Conservation (phyloP, 768 basidiomycete genomes). For the Pulveroboletus sp. region DNA sequence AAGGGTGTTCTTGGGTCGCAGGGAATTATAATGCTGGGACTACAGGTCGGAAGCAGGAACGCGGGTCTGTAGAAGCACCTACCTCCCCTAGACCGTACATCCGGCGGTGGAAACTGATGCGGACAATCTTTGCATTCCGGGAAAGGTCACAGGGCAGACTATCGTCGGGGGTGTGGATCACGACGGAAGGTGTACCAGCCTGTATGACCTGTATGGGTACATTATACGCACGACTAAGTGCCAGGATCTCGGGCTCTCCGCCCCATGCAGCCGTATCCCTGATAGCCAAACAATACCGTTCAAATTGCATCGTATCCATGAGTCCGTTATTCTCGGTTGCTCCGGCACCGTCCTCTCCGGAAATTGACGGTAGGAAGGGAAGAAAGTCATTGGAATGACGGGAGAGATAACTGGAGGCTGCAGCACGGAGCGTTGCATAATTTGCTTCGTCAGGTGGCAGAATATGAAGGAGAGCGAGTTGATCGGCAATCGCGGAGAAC, state of each 20-base stretch:
- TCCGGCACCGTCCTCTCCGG: slow-evolving; percentile 64
- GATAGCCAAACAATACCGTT: slow-evolving; percentile 71
- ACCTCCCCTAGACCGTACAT: slow-evolving; percentile 98
- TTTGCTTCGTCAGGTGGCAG: slow-evolving; percentile 54
- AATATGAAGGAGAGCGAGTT: slow-evolving; percentile 70
- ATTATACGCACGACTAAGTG: slow-evolving; percentile 73
- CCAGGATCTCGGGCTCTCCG: slow-evolving; percentile 94
- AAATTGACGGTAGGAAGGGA: slow-evolving; percentile 79
- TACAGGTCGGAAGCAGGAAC: slow-evolving; percentile 3
- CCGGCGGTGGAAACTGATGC: slow-evolving; percentile 87
- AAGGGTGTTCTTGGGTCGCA: slow-evolving; percentile 50
- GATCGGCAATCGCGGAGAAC: slow-evolving; percentile 91
- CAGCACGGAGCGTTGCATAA: slow-evolving; percentile 55
- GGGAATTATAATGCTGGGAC: slow-evolving; percentile 80
- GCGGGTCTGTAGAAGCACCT: slow-evolving; percentile 24
- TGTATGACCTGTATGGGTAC: slow-evolving; percentile 92
- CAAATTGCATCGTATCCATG: slow-evolving; percentile 63
- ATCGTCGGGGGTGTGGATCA: slow-evolving; percentile 67
- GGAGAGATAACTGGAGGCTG: slow-evolving; percentile 78
- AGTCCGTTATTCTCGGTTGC: slow-evolving; percentile 56
- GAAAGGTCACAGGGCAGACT: slow-evolving; percentile 22
- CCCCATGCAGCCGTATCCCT: slow-evolving; percentile 91
- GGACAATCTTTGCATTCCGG: slow-evolving; percentile 40
- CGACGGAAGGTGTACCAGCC: slow-evolving; percentile 71
- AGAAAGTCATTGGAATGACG: slow-evolving; percentile 85